These are phyloP conservation scores for Rhynchospora pubera DNA, from an alignment of 176 grass and related monocot species.

Conservation along the genomic window DNA sequence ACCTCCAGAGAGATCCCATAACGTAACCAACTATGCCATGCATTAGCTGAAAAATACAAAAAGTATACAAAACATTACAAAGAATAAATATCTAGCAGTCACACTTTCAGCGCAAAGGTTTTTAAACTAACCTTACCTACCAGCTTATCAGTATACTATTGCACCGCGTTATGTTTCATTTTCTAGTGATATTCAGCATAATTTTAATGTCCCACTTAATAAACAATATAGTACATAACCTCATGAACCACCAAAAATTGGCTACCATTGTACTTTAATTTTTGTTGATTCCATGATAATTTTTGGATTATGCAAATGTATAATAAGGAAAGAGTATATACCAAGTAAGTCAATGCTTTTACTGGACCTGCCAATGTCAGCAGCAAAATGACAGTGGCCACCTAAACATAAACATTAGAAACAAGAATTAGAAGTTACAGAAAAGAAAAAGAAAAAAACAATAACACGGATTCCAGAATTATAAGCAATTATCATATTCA, in stretches of 20 bases:
- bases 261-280: not conserved
- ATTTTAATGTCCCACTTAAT: not conserved
- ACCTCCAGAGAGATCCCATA: slow-evolving; percentile 96
- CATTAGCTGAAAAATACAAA: slow-evolving; percentile 62
- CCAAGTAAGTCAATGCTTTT: slow-evolving; percentile 82
- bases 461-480: not conserved
- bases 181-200: not conserved
- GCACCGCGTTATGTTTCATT: not conserved
- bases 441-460: slow-evolving; percentile 16
- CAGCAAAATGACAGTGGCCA: slow-evolving; percentile 75
- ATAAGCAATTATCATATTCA: not conserved
- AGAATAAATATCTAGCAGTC: not conserved
- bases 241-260: not conserved
- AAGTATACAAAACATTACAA: not conserved
- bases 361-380: slow-evolving; percentile 87
- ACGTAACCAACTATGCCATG: slow-evolving; percentile 84
- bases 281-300: not conserved
- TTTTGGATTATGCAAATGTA: not conserved
- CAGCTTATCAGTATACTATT: not conserved
- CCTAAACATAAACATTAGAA: slow-evolving; percentile 34
- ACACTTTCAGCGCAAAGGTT: not conserved
- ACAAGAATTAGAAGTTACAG: not conserved
- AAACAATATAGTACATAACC: not conserved
- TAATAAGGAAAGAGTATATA: slow-evolving; percentile 22
- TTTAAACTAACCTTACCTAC: not conserved